Evolutionary conservation across 2,329 filamentous ascomycete genomes (phyloP).

Genomic region (Colletotrichum sp.): DNA sequence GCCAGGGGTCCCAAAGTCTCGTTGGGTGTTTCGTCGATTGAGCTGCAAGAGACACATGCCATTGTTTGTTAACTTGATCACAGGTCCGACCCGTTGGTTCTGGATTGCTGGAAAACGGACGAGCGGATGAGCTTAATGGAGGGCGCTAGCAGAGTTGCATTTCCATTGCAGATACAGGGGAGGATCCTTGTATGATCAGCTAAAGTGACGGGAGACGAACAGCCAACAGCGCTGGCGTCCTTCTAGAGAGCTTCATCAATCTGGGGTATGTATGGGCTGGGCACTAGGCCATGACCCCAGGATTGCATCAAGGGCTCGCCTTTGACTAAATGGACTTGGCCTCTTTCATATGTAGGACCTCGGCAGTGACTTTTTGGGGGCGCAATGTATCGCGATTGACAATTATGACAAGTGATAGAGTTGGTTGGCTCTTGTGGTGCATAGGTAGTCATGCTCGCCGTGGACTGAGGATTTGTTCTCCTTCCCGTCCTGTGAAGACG

Average conservation of each 20-base stretch:
- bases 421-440: neutral
- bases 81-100: neutral
- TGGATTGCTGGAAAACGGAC: neutral
- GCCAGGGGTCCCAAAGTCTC: neutral
- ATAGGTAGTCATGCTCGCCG: neutral
- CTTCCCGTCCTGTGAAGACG: neutral
- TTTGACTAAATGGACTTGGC: neutral
- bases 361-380: neutral
- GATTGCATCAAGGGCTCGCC: neutral
- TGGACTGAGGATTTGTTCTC: neutral
- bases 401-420: neutral
- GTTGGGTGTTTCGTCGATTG: neutral
- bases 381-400: neutral
- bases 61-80: neutral
- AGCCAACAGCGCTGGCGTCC: neutral
- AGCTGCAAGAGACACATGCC: neutral
- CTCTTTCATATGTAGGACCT: neutral
- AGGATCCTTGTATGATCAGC: neutral
- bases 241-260: neutral
- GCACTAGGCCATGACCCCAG: neutral
- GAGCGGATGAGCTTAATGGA: neutral
- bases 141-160: neutral
- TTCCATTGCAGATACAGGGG: neutral
- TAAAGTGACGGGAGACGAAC: neutral
- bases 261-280: neutral